phyloP scores from a whole-genome alignment of 2,329 filamentous ascomycete species.

The Fusarium annulatum region DNA sequence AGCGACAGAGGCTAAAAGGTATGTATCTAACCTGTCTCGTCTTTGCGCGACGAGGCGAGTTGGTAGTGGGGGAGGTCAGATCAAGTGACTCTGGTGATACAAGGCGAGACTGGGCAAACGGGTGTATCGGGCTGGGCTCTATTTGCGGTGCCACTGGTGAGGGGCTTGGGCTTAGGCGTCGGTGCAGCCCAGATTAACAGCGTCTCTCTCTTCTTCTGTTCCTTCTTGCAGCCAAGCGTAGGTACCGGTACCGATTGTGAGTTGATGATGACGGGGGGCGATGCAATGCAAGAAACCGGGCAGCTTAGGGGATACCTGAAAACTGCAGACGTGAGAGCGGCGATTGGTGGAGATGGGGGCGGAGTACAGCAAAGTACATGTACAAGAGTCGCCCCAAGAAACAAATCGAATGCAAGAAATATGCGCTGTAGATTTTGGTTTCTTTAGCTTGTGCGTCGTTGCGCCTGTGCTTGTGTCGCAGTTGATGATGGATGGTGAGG shows the following conservation, averaged over 20 bases:
- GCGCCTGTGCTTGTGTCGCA: background rate
- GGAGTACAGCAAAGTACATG: slow-evolving; percentile 27
- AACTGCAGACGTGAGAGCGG: slow-evolving; percentile 17
- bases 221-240: slow-evolving; percentile 17
- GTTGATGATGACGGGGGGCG: slow-evolving; percentile 27
- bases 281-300: slow-evolving; percentile 32
- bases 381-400: slow-evolving; percentile 31
- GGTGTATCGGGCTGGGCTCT: slow-evolving; percentile 25
- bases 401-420: slow-evolving; percentile 32
- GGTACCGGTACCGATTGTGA: slow-evolving; percentile 3
- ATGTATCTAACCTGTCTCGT: slow-evolving; percentile 25
- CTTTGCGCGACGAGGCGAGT: slow-evolving; percentile 29
- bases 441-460: background rate
- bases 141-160: slow-evolving; percentile 35
- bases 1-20: background rate
- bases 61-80: slow-evolving; percentile 32
- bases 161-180: slow-evolving; percentile 43
- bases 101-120: slow-evolving; percentile 24
- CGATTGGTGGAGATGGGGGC: slow-evolving; percentile 37
- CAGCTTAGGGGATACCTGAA: slow-evolving; percentile 22
- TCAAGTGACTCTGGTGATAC: slow-evolving; percentile 22
- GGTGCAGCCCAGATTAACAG: slow-evolving; percentile 21
- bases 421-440: slow-evolving; percentile 4
- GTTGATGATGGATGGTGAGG: background rate
- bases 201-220: background rate